phyloP scores from a whole-genome alignment of 2,329 filamentous ascomycete genomes.

The Coniochaeta prunicola region DNA sequence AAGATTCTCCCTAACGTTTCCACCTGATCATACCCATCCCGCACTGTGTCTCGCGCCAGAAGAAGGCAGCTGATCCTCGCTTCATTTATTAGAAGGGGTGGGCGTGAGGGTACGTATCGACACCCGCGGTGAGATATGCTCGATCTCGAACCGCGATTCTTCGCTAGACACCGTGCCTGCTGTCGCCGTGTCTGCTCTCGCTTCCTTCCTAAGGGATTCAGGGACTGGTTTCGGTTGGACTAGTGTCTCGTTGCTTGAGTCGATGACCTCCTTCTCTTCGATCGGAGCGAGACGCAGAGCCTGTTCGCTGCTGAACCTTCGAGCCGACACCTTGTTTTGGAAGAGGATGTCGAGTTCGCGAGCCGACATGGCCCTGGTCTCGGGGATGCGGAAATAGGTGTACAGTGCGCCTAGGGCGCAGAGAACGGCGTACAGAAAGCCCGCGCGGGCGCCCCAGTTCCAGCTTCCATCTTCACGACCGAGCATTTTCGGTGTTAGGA shows the following conservation, averaged over 20 bases:
- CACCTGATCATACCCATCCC: background rate
- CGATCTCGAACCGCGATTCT: background rate
- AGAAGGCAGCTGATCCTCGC: background rate
- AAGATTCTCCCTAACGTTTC: background rate
- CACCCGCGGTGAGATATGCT: background rate
- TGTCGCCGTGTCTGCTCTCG: background rate
- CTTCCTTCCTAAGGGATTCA: background rate
- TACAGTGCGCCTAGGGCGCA: slow-evolving; percentile 33
- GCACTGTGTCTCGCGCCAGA: background rate
- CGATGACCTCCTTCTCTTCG: background rate
- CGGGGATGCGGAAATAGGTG: slow-evolving; percentile 15
- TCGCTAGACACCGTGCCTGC: background rate
- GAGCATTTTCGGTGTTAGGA: slow-evolving; percentile 16
- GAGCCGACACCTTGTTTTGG: slow-evolving; percentile 10
- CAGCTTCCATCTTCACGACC: slow-evolving; percentile 8
- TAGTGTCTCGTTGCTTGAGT: background rate
- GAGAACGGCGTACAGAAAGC: slow-evolving; percentile 18
- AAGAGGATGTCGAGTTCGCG: slow-evolving; percentile 16
- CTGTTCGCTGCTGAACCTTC: slow-evolving; percentile 9
- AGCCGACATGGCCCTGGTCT: slow-evolving; percentile 14
- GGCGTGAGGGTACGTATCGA: background rate
- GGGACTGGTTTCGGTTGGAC: background rate
- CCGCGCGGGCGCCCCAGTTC: slow-evolving; percentile 13
- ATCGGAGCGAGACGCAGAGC: background rate
- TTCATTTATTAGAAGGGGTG: background rate